phyloP scores from a whole-genome alignment of 2,329 filamentous ascomycete species.

The Remersonia thermophila region DNA sequence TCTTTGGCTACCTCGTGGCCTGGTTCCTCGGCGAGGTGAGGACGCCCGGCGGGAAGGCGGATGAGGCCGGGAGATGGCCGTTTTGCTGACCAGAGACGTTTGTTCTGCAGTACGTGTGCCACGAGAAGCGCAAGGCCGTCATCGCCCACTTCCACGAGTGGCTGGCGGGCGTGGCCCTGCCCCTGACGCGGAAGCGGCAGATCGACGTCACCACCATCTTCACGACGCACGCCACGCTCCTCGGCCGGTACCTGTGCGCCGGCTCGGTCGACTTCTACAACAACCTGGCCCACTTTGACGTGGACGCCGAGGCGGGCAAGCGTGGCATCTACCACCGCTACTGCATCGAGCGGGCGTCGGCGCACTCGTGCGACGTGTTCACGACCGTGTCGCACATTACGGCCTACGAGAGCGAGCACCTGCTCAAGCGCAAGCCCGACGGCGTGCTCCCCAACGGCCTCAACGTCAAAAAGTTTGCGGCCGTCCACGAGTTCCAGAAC shows the following conservation, averaged over 20 bases:
- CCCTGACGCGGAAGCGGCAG: slow-evolving; percentile 80
- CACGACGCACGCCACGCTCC: slow-evolving; percentile 90
- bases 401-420: slow-evolving; percentile 92
- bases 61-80: slow-evolving; percentile 4
- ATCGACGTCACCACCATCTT: slow-evolving; percentile 98
- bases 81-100: slow-evolving; percentile 11
- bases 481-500: slow-evolving; percentile 98
- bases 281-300: slow-evolving; percentile 92
- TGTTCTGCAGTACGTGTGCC: slow-evolving; percentile 71
- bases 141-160: slow-evolving; percentile 99
- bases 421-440: slow-evolving; percentile 94
- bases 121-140: slow-evolving; percentile 82
- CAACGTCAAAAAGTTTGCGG: slow-evolving; percentile 97
- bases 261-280: slow-evolving; percentile 99
- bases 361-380: slow-evolving; percentile 90
- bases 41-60: no score
- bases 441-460: slow-evolving; percentile 92
- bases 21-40: slow-evolving; percentile 96
- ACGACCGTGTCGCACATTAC: slow-evolving; percentile 98
- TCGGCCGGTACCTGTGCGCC: slow-evolving; percentile 91
- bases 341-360: slow-evolving; percentile 89
- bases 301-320: slow-evolving; percentile 92
- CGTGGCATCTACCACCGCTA: slow-evolving; percentile 97
- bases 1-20: slow-evolving; percentile 92
- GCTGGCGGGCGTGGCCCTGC: slow-evolving; percentile 87